These are phyloP conservation scores for Blyttiomyces sp. DNA, from an alignment of 371 early-diverging fungal species.

Conservation along the genomic window DNA sequence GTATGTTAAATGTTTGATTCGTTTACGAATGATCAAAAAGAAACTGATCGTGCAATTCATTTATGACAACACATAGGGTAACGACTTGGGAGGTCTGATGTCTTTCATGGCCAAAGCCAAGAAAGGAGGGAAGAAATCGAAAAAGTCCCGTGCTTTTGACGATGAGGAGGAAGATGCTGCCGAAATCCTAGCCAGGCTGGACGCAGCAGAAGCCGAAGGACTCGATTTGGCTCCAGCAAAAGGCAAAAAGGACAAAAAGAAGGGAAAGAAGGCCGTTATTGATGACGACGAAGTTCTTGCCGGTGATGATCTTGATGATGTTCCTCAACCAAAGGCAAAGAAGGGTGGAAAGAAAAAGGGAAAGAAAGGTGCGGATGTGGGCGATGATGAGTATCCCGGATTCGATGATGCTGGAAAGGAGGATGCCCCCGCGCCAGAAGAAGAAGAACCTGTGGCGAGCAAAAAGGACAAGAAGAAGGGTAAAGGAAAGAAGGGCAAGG, in stretches of 20 bases:
- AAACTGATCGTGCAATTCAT: not conserved
- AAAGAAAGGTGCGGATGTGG: slow-evolving; percentile 26
- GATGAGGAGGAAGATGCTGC: slow-evolving; percentile 50
- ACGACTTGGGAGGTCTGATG: slow-evolving; percentile 50
- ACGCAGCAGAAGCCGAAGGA: slow-evolving; percentile 24
- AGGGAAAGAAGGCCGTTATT: slow-evolving; percentile 37
- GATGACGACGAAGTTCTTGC: slow-evolving; percentile 18
- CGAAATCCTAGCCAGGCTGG: slow-evolving; percentile 36
- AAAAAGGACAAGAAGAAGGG: slow-evolving; percentile 41
- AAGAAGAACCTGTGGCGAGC: too few relatives aligned
- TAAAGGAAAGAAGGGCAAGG: slow-evolving; percentile 10
- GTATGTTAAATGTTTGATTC: not conserved
- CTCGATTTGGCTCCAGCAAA: not conserved
- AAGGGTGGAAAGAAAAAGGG: slow-evolving; percentile 16
- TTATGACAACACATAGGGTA: slow-evolving; percentile 31
- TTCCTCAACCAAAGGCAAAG: too few relatives aligned
- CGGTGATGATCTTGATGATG: too few relatives aligned
- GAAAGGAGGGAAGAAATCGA: slow-evolving; percentile 32
- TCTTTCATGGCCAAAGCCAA: slow-evolving; percentile 28
- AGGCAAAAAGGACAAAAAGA: slow-evolving; percentile 33
- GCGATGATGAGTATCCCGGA: slow-evolving; percentile 43
- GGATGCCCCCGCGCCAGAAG: not conserved
- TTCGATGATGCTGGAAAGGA: slow-evolving; percentile 5
- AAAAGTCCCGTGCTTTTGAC: slow-evolving; percentile 23
- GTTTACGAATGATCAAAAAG: too few relatives aligned